Percentiles rank a stretch among this genome's conserved stretches.
Evolutionary conservation across 2,329 filamentous ascomycete species (phyloP).

Genomic region (Sporothrix mexicana): DNA sequence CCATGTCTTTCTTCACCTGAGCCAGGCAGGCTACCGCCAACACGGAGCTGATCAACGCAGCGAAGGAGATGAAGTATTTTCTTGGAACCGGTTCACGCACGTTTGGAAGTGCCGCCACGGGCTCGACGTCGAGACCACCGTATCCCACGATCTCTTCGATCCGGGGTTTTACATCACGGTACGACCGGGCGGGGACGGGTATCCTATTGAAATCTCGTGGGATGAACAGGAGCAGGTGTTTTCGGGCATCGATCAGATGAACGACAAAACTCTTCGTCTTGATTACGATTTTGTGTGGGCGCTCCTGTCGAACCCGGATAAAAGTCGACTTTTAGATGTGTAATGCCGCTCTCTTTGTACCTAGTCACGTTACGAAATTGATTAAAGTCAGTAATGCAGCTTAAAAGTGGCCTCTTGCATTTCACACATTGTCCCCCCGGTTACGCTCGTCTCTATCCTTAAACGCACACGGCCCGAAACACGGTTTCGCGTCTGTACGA

Average conservation of each 20-base stretch:
- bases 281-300: constrained; percentile 1
- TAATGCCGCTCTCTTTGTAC: constrained; percentile 5
- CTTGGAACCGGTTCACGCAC: background rate
- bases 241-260: background rate
- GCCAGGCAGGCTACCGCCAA: constrained; percentile 2
- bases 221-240: constrained; percentile 11
- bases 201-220: background rate
- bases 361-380: constrained; percentile 1
- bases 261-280: background rate
- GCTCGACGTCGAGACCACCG: background rate
- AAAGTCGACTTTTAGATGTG: background rate
- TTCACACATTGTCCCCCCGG: background rate
- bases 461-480: constrained; percentile 8
- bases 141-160: background rate
- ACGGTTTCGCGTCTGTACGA: background rate
- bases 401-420: background rate
- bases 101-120: background rate
- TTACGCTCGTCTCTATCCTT: background rate
- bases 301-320: background rate
- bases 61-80: constrained; percentile 19
- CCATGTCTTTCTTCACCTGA: constrained; percentile 1
- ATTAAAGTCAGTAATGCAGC: background rate
- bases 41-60: constrained; percentile 2
- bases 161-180: constrained; percentile 5
- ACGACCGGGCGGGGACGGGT: background rate